phyloP scores from a whole-genome alignment of 2,329 filamentous ascomycete species.

The Grosmannia serpens region DNA sequence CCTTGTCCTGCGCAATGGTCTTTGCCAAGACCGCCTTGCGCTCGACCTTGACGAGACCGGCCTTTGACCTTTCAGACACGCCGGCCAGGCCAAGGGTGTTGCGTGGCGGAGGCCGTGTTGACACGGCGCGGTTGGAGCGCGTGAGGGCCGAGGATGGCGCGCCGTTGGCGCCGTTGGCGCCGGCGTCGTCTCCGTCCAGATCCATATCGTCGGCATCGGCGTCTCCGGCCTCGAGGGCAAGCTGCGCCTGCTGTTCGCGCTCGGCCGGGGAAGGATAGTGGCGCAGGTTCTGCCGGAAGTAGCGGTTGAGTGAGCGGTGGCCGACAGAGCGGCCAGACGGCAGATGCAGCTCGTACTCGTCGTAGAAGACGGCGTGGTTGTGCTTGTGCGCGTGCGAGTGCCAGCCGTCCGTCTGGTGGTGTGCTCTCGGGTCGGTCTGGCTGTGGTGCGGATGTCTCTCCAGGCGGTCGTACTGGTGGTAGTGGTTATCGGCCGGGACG shows the following conservation, averaged over 20 bases:
- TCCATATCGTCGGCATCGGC: neutral
- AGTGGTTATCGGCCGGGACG: conserved; percentile 62
- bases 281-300: conserved; percentile 87
- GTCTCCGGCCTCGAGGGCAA: conserved; percentile 11
- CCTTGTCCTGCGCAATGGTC: conserved; percentile 5
- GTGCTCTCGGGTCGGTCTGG: conserved; percentile 56
- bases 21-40: conserved; percentile 4
- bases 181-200: conserved; percentile 2
- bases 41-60: conserved; percentile 6
- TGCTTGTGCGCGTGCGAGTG: conserved; percentile 75
- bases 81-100: conserved; percentile 7
- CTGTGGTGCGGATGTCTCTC: conserved; percentile 66
- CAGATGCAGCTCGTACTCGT: conserved; percentile 88
- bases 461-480: conserved; percentile 61
- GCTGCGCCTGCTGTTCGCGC: conserved; percentile 12
- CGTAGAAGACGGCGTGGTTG: conserved; percentile 67
- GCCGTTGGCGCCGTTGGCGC: neutral
- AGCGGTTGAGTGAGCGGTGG: conserved; percentile 75
- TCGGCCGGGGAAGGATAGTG: conserved; percentile 72
- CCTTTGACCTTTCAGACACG: conserved; percentile 8
- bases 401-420: conserved; percentile 65
- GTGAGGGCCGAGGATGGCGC: neutral
- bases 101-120: conserved; percentile 7
- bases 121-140: neutral
- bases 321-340: conserved; percentile 83